Percentiles rank a stretch among this genome's conserved stretches.
Conservation (phyloP, 768 basidiomycete species). For the Lentinula sp. region DNA sequence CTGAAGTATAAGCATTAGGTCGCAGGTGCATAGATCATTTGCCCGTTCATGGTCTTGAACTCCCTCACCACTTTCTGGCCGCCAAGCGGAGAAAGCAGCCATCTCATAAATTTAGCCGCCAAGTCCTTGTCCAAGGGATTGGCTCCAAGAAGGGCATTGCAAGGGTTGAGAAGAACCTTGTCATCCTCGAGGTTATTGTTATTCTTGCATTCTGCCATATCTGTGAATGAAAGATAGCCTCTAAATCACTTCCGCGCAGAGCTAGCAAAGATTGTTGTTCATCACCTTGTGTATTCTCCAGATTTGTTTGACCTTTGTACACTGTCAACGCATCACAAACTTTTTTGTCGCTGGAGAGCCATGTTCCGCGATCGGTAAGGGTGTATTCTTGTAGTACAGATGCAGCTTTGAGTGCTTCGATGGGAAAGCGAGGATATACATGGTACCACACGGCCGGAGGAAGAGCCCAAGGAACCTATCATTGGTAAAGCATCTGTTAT, state of each 20-base stretch:
- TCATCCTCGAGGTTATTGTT: background rate
- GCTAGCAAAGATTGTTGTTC: too few species aligned
- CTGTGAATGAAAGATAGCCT: background rate
- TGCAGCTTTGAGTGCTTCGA: constrained; percentile 42
- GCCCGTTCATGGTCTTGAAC: constrained; percentile 23
- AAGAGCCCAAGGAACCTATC: constrained; percentile 48
- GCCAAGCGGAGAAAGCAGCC: constrained; percentile 32
- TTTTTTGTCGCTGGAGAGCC: constrained; percentile 31
- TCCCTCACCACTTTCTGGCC: constrained; percentile 36
- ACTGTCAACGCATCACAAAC: constrained; percentile 27
- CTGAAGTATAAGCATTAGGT: too few species aligned
- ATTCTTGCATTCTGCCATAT: too few species aligned
- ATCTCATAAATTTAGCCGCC: constrained; percentile 34
- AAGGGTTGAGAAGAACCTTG: constrained; percentile 33
- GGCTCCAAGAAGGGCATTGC: constrained; percentile 32
- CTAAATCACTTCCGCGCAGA: background rate
- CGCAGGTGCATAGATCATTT: constrained; percentile 24
- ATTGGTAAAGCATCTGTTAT: background rate
- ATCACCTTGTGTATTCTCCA: background rate
- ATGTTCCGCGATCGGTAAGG: constrained; percentile 44
- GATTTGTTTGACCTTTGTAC: constrained; percentile 14
- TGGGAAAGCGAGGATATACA: constrained; percentile 47
- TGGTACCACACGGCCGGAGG: constrained; percentile 54
- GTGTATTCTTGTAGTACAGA: constrained; percentile 46
- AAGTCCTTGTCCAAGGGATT: constrained; percentile 18